Base-by-base conservation (phyloP, 768 basidiomycete species). In the Boletus rufocinnamomeus region DNA sequence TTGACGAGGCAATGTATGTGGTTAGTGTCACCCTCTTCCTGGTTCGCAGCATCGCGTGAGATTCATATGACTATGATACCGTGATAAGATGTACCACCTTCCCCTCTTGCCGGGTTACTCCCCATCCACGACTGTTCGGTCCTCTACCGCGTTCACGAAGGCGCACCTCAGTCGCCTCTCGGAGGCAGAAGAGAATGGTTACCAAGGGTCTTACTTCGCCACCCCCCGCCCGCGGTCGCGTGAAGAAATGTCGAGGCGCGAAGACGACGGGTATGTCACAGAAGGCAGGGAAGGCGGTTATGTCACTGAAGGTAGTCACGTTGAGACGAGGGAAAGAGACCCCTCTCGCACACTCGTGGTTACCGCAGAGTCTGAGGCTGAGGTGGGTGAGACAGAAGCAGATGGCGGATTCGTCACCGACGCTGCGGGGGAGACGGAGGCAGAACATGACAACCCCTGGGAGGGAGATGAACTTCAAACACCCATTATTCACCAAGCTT, bases 71-170 rank as follows among this genome's bases (percentile, higher is more conserved):
- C 34, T 27, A 6, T 28, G 50, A 50, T 45, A 17, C 30, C 37
- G 9, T 48, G 14, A 32, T 23, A 30, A 95, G 94, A 87, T 95
- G 78, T 96, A 98, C 68, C 90, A 93, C 69, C 80, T 96, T 0
- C 95, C 95, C 2, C 79, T 98, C 4, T 80, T 97, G 17, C 93
- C 95, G 9, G 95, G 95, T 0, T 98, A 98, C 66, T 89, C 89
- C 0, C 89, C 90, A 2, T 84, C 86, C 43, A 85, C 88, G 3
- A 93, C 89, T 59, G 77, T 97, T 28, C 88, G 95, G n/a, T 94
- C 92, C 1, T 93, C 92, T 0, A 82, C 87, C 13, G 78, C 84
- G 4, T 80, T 78, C 6, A 74, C 77, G 4, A 84, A 84, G 45
- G 84, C 89, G 0, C 80, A 86, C 38, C 74, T 89, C 8, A 80